Evolutionary conservation across 2,329 filamentous ascomycete genomes (phyloP).

Genomic region (Exophiala alcalophila): DNA sequence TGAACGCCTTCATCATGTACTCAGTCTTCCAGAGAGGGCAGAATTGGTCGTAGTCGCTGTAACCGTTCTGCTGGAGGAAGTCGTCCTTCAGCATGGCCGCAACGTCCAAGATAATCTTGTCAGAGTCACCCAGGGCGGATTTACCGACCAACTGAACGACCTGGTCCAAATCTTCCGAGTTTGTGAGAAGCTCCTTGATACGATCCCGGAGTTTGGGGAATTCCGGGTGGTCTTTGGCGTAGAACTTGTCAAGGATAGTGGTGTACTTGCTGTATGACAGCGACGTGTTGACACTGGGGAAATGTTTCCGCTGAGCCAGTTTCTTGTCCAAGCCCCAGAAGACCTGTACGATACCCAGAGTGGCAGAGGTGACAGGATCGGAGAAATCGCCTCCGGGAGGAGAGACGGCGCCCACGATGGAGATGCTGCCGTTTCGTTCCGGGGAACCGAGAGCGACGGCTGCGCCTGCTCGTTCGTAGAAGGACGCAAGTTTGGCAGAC

Average conservation of each 20-base stretch:
- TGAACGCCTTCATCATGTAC: slow-evolving; percentile 99
- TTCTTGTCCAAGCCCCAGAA: slow-evolving; percentile 99
- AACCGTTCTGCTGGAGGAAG: slow-evolving; percentile 98
- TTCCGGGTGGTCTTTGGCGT: slow-evolving; percentile 88
- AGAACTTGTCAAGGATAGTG: slow-evolving; percentile 81
- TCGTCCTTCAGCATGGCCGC: slow-evolving; percentile 93
- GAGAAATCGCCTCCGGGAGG: slow-evolving; percentile 99
- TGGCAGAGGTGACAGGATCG: slow-evolving; percentile 91
- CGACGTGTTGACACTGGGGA: slow-evolving; percentile 95
- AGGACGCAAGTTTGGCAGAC: slow-evolving; percentile 92
- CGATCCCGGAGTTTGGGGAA: slow-evolving; percentile 91
- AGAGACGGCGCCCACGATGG: slow-evolving; percentile 95
- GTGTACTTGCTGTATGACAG: slow-evolving; percentile 98
- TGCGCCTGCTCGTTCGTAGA: slow-evolving; percentile 97
- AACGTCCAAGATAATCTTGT: slow-evolving; percentile 97
- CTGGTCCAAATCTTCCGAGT: slow-evolving; percentile 96
- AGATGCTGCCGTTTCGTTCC: slow-evolving; percentile 85
- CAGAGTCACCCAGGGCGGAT: slow-evolving; percentile 88
- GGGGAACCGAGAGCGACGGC: slow-evolving; percentile 83
- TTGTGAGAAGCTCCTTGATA: slow-evolving; percentile 88
- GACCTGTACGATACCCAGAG: slow-evolving; percentile 95
- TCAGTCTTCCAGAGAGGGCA: slow-evolving; percentile 99
- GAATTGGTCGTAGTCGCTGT: slow-evolving; percentile 98
- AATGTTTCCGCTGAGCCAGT: slow-evolving; percentile 97
- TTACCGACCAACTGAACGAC: slow-evolving; percentile 98